Percentiles rank a stretch among this genome's conserved stretches.
Evolutionary conservation across 306 rosid genomes (phyloP).

Genomic region (Glycine latifolia): DNA sequence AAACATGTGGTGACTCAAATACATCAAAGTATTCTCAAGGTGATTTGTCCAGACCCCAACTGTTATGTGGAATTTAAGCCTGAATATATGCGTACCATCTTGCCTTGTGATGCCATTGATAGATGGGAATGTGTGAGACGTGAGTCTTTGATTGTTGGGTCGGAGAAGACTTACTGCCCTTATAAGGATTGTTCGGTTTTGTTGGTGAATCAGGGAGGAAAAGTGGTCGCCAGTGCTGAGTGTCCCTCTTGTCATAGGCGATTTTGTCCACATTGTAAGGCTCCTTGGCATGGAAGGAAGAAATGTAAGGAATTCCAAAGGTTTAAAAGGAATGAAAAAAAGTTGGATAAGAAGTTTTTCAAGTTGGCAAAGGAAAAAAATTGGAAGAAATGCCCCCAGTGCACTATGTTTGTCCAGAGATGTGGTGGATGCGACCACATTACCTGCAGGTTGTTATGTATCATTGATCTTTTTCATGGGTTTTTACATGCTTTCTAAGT

Average conservation of each 20-base stretch:
- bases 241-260: constrained; percentile 41
- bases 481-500: not conserved
- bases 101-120: too few relatives aligned
- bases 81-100: too few relatives aligned
- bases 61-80: too few relatives aligned
- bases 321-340: not conserved
- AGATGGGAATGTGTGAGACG: too few relatives aligned
- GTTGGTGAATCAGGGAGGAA: constrained; percentile 15
- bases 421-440: constrained; percentile 29
- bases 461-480: not conserved
- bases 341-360: constrained; percentile 5
- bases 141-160: too few relatives aligned
- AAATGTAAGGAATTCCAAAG: not conserved
- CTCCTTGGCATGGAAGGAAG: constrained; percentile 39
- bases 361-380: not conserved
- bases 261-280: constrained; percentile 42
- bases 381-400: constrained; percentile 40
- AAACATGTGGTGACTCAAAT: too few relatives aligned
- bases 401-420: constrained; percentile 29
- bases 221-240: constrained; percentile 13
- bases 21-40: too few relatives aligned
- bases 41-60: too few relatives aligned
- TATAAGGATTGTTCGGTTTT: constrained; percentile 34
- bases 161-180: constrained; percentile 21
- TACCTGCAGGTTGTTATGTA: constrained; percentile 3